phyloP scores from a whole-genome alignment of 2,329 filamentous ascomycete genomes.

The Rachicladosporium sp. region DNA sequence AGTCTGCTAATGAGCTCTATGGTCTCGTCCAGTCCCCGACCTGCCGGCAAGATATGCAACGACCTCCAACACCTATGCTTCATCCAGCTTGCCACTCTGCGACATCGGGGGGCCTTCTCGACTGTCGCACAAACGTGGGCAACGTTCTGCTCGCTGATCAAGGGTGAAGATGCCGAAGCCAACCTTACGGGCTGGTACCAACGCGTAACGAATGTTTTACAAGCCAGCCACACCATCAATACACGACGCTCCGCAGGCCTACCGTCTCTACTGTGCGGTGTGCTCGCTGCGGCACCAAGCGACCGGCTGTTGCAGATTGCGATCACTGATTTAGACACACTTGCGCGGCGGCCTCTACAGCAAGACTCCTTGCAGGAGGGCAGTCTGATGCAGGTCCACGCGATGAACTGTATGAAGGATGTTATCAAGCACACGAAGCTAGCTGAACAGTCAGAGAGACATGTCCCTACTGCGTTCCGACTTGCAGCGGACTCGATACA shows the following conservation, averaged over 20 bases:
- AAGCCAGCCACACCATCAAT: constrained; percentile 47
- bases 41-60: neutral
- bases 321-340: constrained; percentile 49
- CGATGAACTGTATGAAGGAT: constrained; percentile 85
- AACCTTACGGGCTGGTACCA: constrained; percentile 59
- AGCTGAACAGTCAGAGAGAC: constrained; percentile 57
- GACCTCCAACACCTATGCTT: constrained; percentile 47
- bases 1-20: constrained; percentile 43
- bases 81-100: constrained; percentile 65
- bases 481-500: constrained; percentile 71
- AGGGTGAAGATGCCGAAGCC: constrained; percentile 28
- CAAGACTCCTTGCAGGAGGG: constrained; percentile 30
- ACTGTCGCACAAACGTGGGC: constrained; percentile 83
- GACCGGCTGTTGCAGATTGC: constrained; percentile 48
- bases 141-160: constrained; percentile 48
- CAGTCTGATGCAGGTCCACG: constrained; percentile 79
- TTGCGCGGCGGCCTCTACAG: constrained; percentile 33
- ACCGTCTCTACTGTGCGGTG: constrained; percentile 71
- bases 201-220: constrained; percentile 14
- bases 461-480: constrained; percentile 60
- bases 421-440: constrained; percentile 77
- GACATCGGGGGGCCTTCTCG: constrained; percentile 86
- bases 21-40: neutral
- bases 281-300: constrained; percentile 54
- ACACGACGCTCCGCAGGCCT: constrained; percentile 88